Evolutionary conservation across 2,329 filamentous ascomycete genomes (phyloP).

Genomic region (Fusarium sp.): DNA sequence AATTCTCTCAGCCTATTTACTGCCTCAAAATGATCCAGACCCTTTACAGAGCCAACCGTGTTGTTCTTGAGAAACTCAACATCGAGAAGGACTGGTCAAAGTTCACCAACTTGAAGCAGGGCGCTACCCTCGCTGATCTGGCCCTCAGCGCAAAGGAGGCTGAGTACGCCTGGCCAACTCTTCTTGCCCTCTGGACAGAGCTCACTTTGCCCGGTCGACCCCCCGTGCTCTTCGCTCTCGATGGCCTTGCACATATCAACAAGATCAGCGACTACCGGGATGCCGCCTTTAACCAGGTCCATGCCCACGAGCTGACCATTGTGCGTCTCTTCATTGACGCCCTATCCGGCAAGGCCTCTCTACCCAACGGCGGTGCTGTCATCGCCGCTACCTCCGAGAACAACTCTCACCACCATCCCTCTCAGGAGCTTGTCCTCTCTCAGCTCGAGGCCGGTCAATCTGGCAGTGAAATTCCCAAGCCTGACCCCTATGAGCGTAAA

Average conservation of each 20-base stretch:
- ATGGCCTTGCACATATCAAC: constrained; percentile 88
- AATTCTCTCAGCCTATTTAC: constrained; percentile 85
- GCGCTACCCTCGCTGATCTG: constrained; percentile 76
- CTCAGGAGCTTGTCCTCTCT: constrained; percentile 76
- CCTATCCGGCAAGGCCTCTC: constrained; percentile 69
- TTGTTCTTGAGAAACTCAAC: constrained; percentile 68
- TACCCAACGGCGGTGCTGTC: constrained; percentile 82
- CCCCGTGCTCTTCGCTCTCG: constrained; percentile 79
- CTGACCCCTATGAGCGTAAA: constrained; percentile 67
- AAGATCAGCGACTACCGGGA: constrained; percentile 80
- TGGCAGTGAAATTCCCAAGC: constrained; percentile 54
- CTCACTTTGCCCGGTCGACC: constrained; percentile 68
- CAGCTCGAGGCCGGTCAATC: constrained; percentile 64
- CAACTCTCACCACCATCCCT: constrained; percentile 74
- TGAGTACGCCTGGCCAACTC: constrained; percentile 83
- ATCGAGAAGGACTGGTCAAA: constrained; percentile 61
- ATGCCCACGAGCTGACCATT: constrained; percentile 86
- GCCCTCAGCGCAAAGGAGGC: constrained; percentile 78
- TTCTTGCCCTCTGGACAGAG: constrained; percentile 85
- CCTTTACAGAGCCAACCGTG: constrained; percentile 78
- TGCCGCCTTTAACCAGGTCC: constrained; percentile 78
- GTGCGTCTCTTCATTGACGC: constrained; percentile 81
- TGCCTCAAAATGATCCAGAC: constrained; percentile 79
- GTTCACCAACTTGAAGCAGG: constrained; percentile 62
- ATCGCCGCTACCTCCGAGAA: constrained; percentile 80